Evolutionary conservation across 179 eudicot genomes (phyloP), one percentile per base, ranked within the genome.

Genomic region (Silene noctiflora): DNA sequence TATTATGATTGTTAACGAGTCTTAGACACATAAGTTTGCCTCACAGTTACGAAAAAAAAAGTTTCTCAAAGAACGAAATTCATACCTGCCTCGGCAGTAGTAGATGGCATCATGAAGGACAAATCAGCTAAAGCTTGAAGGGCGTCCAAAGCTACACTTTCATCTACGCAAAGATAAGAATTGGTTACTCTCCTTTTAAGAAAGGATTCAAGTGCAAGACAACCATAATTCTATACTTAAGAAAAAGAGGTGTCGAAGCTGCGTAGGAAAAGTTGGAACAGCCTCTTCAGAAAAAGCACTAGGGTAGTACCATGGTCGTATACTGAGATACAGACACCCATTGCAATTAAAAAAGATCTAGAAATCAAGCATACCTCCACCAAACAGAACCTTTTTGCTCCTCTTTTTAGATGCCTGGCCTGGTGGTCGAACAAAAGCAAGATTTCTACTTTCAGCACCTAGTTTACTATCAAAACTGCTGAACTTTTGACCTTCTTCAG

Each of bases 101-200:
- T 67, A 35, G 84, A 68, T 0, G 88, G 86, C 88, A 83, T 83
- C 88, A 85, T 89, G 74, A 89, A 55, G 16, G 99, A 94, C 85
- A 94, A 79, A 83, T 96, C 93, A 76, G 99, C 99, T 81, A 95
- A 82, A 70, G 99, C 82, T 81, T 95, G 94, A 86, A 95, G 82
- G 64, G 98, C 98, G 76, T 90, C 98, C 79, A 95, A 89, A 27
- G 91, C 96, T 76, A 88, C 85, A 71, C 72, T 86, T 86, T 88
- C 96, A 80, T 90, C 96, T 90, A 69, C 81, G 82, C 31, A 76
- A 78, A 78, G 31, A 72, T 70, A 29, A 59, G 75, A 11, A 62
- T 35, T 46, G 21, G 55, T 77, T 60, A 33, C 53, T 69, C 61
- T 53, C 19, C 31, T 17, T 51, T n/a, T 4, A 4, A 3, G 9